Evolutionary conservation across 1,284 basidiomycete genomes (phyloP), one percentile per base, ranked within the genome.

Genomic region (Apiotrichum laibachii): DNA sequence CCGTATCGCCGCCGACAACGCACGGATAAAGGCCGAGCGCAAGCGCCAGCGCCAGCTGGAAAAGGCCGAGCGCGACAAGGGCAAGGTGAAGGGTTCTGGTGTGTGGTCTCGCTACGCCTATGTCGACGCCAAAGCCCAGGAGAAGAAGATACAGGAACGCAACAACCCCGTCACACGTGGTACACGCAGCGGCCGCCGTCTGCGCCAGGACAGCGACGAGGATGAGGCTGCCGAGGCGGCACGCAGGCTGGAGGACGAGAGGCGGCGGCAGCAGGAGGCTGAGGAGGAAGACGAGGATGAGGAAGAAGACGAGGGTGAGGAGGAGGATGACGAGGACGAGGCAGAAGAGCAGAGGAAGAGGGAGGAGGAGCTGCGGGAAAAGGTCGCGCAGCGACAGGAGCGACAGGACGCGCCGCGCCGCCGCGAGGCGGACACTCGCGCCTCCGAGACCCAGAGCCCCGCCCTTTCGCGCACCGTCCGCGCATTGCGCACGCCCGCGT

Each of bases 101-200:
- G 55, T 76, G 2, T 76, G 74, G 74, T 26, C 37, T 13, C 56
- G 68, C 34, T 76, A 73, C 59, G 68, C 64, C 42, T 69, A 70
- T 47, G 50, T 72, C 16, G 55, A 63, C 18, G 64, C 64, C 33
- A 71, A 67, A 26, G 72, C 73, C 45, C 19, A 62, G 13, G 52
- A 64, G 55, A 59, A 58, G 51, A 59, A 64, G 35, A 53, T 64
- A 21, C 61, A 55, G 15, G 70, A 63, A 39, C 65, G 56, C 44
- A 59, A 63, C 34, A 51, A 47, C 18, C 65, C 73, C 16, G 63
- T 66, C 18, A 59, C 55, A 3, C 26, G 26, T 22, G 74, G 74
- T 18, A 75, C 73, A 4, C 61, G 74, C 34, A 50, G 73, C 31
- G 71, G 74, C 15, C 61, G 68, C 26, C 44, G 55, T 18, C 21